Evolutionary conservation across 1,139 yeast species (phyloP), one percentile per base, ranked within the genome.

Genomic region (Hanseniaspora sp.): DNA sequence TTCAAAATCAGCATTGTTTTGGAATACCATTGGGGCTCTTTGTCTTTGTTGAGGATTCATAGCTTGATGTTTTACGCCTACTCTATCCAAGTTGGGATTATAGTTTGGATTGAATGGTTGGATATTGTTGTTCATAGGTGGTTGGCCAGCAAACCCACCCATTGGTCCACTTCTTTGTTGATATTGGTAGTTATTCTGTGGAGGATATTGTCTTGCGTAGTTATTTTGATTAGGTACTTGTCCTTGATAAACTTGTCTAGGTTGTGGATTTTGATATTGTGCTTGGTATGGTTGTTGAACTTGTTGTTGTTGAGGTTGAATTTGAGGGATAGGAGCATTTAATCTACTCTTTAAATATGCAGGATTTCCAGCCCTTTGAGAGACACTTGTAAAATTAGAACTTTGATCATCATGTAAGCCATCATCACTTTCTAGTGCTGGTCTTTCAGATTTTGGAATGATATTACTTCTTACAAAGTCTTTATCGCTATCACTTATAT

Each of bases 321-420:
- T 31, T 39, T 40, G 54, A 37, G 48, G 13, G 13, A 15, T 44
- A 46, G 42, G 41, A 4, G 35, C 43, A 17, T 33, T 46, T 37
- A 47, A 15, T 42, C 30, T 51, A 18, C 42, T 56, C 49, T 46
- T 56, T 52, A 66, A 69, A 60, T 80, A 82, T 46, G 70, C 70
- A 15, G 86, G 85, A 63, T 84, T 83, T n/a, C 79, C 74, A 7
- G 82, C 87, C 62, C 94, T 71, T 67, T 85, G 94, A 11, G 92
- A 82, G 5, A 85, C 86, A 53, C 88, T 81, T 0, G 95, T 86
- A 64, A 83, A 83, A 62, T 82, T 83, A 0, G 94, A 84, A 30
- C 59, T 62, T 35, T 60, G 60, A 40, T 64, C 67, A 47, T 59
- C 57, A 29, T 44, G 48, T 40, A 51, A 52, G 46, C 58, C 58